Evolutionary conservation across 306 rosid genomes (phyloP).

Genomic region (Prunus campanulata): DNA sequence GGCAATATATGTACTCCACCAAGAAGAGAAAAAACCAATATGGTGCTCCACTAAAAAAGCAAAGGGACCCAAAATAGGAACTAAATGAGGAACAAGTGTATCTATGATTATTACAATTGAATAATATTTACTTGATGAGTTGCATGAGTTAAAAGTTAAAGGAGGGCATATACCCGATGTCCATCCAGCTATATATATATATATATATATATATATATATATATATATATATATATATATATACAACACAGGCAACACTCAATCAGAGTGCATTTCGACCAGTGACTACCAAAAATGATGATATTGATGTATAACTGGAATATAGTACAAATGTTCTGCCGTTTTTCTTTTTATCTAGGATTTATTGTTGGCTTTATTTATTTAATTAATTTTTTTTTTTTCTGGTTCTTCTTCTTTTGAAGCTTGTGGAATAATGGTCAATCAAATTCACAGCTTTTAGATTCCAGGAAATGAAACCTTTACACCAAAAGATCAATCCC

Average conservation of each 20-base stretch:
- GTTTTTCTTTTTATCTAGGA: neutral
- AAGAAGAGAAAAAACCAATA: conserved; percentile 5
- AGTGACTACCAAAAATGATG: neutral
- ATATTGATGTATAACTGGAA: neutral
- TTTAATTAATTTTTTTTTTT: too few species aligned
- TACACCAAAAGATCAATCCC: too few species aligned
- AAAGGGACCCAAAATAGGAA: neutral
- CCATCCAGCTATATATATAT: neutral
- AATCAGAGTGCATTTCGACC: neutral
- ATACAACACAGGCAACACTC: neutral
- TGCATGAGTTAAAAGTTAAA: neutral
- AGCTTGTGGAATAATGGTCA: neutral
- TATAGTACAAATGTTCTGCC: neutral
- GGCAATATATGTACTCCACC: neutral
- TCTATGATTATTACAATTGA: neutral
- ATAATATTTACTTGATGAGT: neutral
- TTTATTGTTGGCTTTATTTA: too few species aligned
- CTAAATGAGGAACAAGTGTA: neutral
- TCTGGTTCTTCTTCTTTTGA: neutral
- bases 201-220: neutral
- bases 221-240: neutral
- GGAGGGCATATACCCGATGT: neutral
- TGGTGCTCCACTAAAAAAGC: conserved; percentile 24
- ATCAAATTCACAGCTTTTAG: neutral
- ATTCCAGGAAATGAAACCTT: neutral